Conservation (phyloP, 768 basidiomycete species). For the Calocera viscosa region DNA sequence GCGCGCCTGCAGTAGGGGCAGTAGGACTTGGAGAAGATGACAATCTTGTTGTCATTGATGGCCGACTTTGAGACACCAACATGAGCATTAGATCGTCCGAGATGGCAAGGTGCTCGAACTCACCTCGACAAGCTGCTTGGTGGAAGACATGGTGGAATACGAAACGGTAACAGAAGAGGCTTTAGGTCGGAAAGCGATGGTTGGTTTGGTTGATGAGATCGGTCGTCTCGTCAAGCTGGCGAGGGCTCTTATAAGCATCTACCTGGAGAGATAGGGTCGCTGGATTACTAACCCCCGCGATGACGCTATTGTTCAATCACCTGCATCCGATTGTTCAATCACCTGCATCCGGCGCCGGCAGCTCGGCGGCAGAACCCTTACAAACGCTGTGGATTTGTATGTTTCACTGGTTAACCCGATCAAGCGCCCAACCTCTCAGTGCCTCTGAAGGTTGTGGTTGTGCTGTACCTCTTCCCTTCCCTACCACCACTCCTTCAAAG, state of each 20-base stretch:
- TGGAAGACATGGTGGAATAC: background rate
- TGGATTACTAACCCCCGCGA: background rate
- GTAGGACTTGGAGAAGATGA: constrained; percentile 47
- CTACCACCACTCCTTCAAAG: background rate
- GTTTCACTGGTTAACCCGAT: background rate
- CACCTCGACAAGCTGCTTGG: constrained; percentile 2
- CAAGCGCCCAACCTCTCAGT: background rate
- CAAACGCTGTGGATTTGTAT: background rate
- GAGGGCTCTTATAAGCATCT: background rate
- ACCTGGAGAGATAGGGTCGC: background rate
- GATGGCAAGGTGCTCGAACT: background rate
- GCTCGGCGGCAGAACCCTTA: background rate
- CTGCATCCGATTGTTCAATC: no score
- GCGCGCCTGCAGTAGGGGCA: constrained; percentile 44
- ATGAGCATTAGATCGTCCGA: background rate
- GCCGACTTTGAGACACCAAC: constrained; percentile 26
- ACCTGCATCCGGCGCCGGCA: background rate
- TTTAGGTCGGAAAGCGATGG: background rate
- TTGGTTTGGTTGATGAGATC: background rate
- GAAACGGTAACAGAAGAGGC: background rate
- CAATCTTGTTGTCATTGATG: constrained; percentile 40
- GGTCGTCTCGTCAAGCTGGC: background rate
- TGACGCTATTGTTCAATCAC: background rate
- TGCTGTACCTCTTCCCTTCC: background rate
- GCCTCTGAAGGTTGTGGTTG: background rate